Evolutionary conservation across 2,329 filamentous ascomycete species (phyloP), one percentile per base, ranked within the genome.

Genomic region (Drechslerella dactyloides): DNA sequence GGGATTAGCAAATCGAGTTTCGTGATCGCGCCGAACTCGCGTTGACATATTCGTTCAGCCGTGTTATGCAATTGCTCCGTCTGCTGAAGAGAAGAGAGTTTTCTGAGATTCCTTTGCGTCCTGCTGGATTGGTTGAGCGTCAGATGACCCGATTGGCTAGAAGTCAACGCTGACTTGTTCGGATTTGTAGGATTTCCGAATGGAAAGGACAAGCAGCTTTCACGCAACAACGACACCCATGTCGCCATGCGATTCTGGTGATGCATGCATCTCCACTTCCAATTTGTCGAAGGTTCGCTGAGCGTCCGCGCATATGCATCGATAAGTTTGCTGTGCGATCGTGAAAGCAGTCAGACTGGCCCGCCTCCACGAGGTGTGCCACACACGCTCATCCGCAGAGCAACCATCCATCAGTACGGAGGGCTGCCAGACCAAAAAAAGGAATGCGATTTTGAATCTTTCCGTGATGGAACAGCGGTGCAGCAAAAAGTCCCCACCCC

Each of bases 261-360:
- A 48, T 48, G 19, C 68, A 72, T 72, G 68, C 68, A 55, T 48
- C 52, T 72, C 68, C 68, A 72, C 60, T 72, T 54, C 65, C 61
- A 65, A 65, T 72, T 65, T 65, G 56, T 65, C 33, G 59, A 58
- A 53, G 37, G 53, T 56, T 62, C 33, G 51, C 15, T 48, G 2
- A 19, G 8, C 19, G 44, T 19, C 27, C 27, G 27, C 27, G 27
- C 27, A 33, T 33, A 33, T 33, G 27, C 27, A 33, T 4, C 3
- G 27, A 33, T 8, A 33, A 63, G 52, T 65, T 61, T 65, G 35
- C 68, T 56, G 44, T 23, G 17, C 44, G 44, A 48, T 23, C 44
- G 27, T 33, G 8, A 33, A 33, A 33, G 27, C 27, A 8, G 8
- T 8, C 27, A 33, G 27, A 33, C 4, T 33, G 27, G 27, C 27